These are phyloP conservation scores for Phanerodontia chrysosporium DNA, from an alignment of 768 basidiomycete species.

Conservation along the genomic window DNA sequence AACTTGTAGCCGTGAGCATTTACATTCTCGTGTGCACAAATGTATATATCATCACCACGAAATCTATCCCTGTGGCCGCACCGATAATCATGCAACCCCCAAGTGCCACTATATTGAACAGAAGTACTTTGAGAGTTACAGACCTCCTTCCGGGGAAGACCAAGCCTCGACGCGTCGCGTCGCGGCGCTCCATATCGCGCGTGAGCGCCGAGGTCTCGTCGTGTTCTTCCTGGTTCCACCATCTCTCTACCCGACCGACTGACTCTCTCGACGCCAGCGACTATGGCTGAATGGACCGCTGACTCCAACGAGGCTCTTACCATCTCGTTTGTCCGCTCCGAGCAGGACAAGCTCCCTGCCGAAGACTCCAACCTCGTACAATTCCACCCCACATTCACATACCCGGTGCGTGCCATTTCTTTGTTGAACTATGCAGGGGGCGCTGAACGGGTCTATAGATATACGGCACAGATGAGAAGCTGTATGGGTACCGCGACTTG, in stretches of 20 bases:
- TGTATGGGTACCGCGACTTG: slow-evolving; percentile 89
- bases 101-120: no score
- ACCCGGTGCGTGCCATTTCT: slow-evolving; percentile 62
- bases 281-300: slow-evolving; percentile 61
- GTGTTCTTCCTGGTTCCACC: not conserved
- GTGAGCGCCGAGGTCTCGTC: not conserved
- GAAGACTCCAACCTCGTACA: slow-evolving; percentile 56
- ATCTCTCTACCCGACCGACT: slow-evolving; percentile 25
- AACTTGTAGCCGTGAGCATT: no score
- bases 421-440: not conserved
- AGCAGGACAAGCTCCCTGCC: slow-evolving; percentile 54
- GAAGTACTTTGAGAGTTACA: no score
- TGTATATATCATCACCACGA: no score
- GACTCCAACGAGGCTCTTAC: slow-evolving; percentile 74
- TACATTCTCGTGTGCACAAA: no score
- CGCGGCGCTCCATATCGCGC: not conserved
- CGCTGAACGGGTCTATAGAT: slow-evolving; percentile 45
- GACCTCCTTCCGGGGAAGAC: no score
- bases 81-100: no score
- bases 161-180: not conserved
- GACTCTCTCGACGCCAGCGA: not conserved
- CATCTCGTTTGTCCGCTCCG: slow-evolving; percentile 55
- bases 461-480: slow-evolving; percentile 93
- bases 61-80: no score
- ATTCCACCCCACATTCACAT: slow-evolving; percentile 90